A percentile compares a stretch with the other conserved stretches of the same genome.
Evolutionary conservation across 139 green algal genomes (phyloP).

Genomic region (Chlamydomonas incerta): DNA sequence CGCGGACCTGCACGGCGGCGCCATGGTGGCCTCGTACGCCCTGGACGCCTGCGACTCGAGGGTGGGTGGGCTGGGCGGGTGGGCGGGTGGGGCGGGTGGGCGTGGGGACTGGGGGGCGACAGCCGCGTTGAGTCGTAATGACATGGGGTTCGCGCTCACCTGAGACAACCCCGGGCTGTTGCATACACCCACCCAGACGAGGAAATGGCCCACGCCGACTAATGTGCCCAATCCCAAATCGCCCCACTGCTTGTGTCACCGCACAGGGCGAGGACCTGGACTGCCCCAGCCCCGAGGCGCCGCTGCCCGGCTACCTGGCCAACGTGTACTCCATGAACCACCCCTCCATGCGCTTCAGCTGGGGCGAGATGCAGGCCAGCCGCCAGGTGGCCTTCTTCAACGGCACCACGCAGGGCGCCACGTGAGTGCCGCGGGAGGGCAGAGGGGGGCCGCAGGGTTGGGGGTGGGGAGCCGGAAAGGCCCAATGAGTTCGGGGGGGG

Average conservation of each 20-base stretch:
- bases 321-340: conserved; percentile 25
- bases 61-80: background rate
- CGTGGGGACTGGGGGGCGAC: no score
- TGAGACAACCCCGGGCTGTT: no score
- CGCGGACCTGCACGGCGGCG: conserved; percentile 20
- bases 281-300: background rate
- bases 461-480: no score
- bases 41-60: conserved; percentile 32
- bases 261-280: background rate
- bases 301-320: conserved; percentile 24
- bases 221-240: background rate
- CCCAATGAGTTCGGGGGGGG: no score
- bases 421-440: background rate
- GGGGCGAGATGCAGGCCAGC: background rate
- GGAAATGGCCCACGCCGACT: no score
- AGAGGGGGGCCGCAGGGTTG: background rate
- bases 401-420: conserved; percentile 39
- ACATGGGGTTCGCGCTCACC: no score
- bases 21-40: conserved; percentile 13
- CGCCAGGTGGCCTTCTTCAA: background rate
- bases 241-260: background rate
- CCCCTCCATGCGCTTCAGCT: background rate
- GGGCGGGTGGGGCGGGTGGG: no score
- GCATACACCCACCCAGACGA: no score
- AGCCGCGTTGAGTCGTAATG: no score